Percentiles rank a stretch among this genome's conserved stretches.
Conservation (phyloP, 2,329 filamentous ascomycete genomes). For the Cladobotryum protrusum region DNA sequence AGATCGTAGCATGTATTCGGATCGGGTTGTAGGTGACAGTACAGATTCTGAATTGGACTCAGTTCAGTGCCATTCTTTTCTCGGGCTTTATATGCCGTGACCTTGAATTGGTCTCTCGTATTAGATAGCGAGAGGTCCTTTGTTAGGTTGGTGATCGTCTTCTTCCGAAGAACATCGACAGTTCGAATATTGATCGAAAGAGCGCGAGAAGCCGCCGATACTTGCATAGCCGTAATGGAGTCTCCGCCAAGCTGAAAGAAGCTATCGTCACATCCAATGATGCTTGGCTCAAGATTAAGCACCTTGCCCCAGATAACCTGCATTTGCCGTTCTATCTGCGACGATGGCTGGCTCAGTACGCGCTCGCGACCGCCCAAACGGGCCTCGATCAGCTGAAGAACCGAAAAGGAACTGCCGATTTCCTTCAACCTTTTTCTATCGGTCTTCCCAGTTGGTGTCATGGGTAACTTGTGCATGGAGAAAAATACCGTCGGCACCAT, state of each 20-base stretch:
- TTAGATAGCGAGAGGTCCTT: too few relatives aligned
- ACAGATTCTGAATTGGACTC: too few relatives aligned
- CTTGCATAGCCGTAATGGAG: slow-evolving; percentile 42
- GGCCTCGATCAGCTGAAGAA: background rate
- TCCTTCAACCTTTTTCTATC: slow-evolving; percentile 2
- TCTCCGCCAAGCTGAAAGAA: slow-evolving; percentile 46
- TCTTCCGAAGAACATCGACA: too few relatives aligned
- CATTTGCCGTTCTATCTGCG: slow-evolving; percentile 17
- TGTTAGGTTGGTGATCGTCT: too few relatives aligned
- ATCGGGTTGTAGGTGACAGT: too few relatives aligned
- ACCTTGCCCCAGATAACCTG: slow-evolving; percentile 30
- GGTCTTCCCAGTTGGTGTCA: slow-evolving; percentile 4
- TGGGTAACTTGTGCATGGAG: slow-evolving; percentile 31
- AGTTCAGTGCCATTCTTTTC: too few relatives aligned
- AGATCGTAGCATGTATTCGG: too few relatives aligned
- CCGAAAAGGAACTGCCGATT: background rate
- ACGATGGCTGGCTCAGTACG: background rate
- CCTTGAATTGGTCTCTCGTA: too few relatives aligned
- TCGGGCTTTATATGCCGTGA: too few relatives aligned
- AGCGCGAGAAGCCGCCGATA: too few relatives aligned
- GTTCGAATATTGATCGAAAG: too few relatives aligned
- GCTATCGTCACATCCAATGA: slow-evolving; percentile 36
- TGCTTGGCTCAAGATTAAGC: slow-evolving; percentile 24
- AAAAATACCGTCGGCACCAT: slow-evolving; percentile 37
- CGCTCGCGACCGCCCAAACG: background rate